Conservation (phyloP, 2,329 filamentous ascomycete genomes). For the Ophiocordyceps camponoti-rufipedis region DNA sequence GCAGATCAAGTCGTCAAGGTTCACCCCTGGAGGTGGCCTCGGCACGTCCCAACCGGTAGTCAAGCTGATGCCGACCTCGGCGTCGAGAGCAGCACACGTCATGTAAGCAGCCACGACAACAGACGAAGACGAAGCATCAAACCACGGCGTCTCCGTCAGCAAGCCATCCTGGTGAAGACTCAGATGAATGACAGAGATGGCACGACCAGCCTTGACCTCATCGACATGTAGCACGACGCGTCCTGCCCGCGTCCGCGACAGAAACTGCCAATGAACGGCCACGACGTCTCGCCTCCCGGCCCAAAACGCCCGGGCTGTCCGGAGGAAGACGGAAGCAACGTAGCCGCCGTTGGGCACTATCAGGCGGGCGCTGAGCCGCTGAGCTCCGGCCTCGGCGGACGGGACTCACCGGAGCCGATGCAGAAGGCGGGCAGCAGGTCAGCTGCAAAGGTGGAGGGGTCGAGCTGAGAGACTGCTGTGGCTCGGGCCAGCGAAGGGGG, state of each 20-base stretch:
- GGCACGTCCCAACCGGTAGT: slow-evolving; percentile 9
- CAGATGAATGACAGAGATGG: slow-evolving; percentile 22
- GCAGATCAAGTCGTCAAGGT: slow-evolving; percentile 8
- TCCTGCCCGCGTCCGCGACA: slow-evolving; percentile 18
- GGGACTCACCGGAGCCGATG: too few species aligned
- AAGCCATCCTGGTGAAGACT: slow-evolving; percentile 22
- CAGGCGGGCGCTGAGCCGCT: background rate
- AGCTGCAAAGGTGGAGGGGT: too few species aligned
- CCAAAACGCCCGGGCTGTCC: slow-evolving; percentile 16
- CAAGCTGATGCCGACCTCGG: slow-evolving; percentile 13
- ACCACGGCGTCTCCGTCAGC: slow-evolving; percentile 14
- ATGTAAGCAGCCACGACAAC: slow-evolving; percentile 17
- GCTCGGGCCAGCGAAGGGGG: too few species aligned
- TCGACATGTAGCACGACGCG: slow-evolving; percentile 19
- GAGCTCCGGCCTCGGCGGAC: too few species aligned
- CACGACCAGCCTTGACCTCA: slow-evolving; percentile 21
- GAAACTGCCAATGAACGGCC: slow-evolving; percentile 21
- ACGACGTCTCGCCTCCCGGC: slow-evolving; percentile 13
- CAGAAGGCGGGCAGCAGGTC: too few species aligned
- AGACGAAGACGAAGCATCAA: slow-evolving; percentile 5
- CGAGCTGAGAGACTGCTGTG: too few species aligned
- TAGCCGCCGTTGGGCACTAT: slow-evolving; percentile 28
- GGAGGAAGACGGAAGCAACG: slow-evolving; percentile 20
- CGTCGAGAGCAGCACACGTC: slow-evolving; percentile 16
- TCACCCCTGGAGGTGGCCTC: slow-evolving; percentile 5